Evolutionary conservation across 768 basidiomycete species (phyloP).

Genomic region (Podaxis sp.): DNA sequence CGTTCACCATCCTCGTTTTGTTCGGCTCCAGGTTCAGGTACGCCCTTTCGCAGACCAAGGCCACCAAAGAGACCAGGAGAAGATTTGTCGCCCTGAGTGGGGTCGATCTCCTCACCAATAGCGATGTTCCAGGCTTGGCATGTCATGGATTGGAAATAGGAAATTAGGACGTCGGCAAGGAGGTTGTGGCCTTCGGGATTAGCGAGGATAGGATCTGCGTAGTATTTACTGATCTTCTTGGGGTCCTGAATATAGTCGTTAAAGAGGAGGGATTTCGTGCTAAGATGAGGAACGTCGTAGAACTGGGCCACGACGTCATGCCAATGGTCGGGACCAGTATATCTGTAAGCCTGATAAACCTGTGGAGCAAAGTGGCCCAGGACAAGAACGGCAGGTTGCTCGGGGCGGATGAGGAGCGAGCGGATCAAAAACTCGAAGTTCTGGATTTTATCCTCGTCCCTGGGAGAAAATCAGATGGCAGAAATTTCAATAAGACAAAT

Average conservation of each 20-base stretch:
- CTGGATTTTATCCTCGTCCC: slow-evolving; percentile 68
- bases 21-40: slow-evolving; percentile 43
- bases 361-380: slow-evolving; percentile 97
- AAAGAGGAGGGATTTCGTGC: slow-evolving; percentile 80
- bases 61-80: slow-evolving; percentile 73
- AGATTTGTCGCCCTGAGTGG: slow-evolving; percentile 35
- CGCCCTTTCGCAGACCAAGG: slow-evolving; percentile 80
- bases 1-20: slow-evolving; percentile 29
- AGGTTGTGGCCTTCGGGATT: slow-evolving; percentile 79
- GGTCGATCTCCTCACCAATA: slow-evolving; percentile 62
- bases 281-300: slow-evolving; percentile 95
- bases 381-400: slow-evolving; percentile 88
- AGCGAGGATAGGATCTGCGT: slow-evolving; percentile 80
- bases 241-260: slow-evolving; percentile 79
- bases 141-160: slow-evolving; percentile 88
- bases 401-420: slow-evolving; percentile 85
- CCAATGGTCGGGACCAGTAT: slow-evolving; percentile 86
- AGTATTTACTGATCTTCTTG: slow-evolving; percentile 64
- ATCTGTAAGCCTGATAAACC: slow-evolving; percentile 73
- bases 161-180: slow-evolving; percentile 86
- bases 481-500: slow-evolving; percentile 1
- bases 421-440: slow-evolving; percentile 93
- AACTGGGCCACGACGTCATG: slow-evolving; percentile 92
- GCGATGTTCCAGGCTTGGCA: slow-evolving; percentile 83
- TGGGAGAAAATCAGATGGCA: slow-evolving; percentile 25